Conservation (phyloP, 2,329 filamentous ascomycete species). For the Aspergillus fischeri region DNA sequence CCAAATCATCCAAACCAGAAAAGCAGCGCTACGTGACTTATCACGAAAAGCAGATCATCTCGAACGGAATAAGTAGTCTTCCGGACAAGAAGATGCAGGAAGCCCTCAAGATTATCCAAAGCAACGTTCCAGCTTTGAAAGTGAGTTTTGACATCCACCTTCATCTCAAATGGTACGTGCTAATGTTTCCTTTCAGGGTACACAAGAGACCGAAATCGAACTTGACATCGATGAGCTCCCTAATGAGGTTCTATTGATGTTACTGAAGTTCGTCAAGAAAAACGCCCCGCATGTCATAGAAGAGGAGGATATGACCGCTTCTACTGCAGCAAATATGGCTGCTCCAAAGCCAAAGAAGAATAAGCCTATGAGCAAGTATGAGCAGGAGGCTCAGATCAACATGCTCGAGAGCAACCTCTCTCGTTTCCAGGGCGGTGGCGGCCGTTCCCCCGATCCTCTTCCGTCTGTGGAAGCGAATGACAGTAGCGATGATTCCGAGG, state of each 20-base stretch:
- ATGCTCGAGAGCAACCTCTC: constrained; percentile 45
- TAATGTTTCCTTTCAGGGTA: constrained; percentile 29
- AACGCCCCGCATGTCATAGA: constrained; percentile 41
- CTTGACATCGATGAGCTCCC: constrained; percentile 48
- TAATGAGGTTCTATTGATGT: constrained; percentile 43
- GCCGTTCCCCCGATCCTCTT: constrained; percentile 41
- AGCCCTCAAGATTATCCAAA: constrained; percentile 86
- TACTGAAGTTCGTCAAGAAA: constrained; percentile 47
- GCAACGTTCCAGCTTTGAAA: constrained; percentile 70
- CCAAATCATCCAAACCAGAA: constrained; percentile 39
- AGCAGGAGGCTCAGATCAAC: constrained; percentile 49
- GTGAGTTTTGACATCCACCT: constrained; percentile 31
- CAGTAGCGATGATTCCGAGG: constrained; percentile 45
- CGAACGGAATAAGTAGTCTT: constrained; percentile 75
- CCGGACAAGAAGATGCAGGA: constrained; percentile 72
- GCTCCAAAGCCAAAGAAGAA: constrained; percentile 47
- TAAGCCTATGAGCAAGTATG: constrained; percentile 50
- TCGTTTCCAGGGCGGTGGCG: constrained; percentile 41
- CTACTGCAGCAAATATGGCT: constrained; percentile 28
- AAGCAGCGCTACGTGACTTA: constrained; percentile 65
- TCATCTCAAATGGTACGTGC: background rate
- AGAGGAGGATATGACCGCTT: constrained; percentile 38
- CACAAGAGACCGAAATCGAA: constrained; percentile 45
- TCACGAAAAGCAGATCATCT: constrained; percentile 87
- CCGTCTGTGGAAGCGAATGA: constrained; percentile 42